phyloP scores from a whole-genome alignment of 345 rosid genomes.

The Pugionium cornutum region DNA sequence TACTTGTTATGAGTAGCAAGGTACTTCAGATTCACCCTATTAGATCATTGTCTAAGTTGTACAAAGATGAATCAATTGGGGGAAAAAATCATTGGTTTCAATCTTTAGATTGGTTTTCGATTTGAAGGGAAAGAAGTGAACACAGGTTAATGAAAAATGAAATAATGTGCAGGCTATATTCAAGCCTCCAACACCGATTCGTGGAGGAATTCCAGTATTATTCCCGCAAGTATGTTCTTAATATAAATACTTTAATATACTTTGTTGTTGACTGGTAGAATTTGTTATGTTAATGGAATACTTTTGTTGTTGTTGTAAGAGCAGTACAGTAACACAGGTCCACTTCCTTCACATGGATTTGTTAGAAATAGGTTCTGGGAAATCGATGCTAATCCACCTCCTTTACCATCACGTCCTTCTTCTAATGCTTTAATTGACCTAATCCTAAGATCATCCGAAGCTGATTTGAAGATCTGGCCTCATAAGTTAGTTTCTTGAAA shows the following conservation, averaged over 20 bases:
- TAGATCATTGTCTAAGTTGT: too few species aligned
- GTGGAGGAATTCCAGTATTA: constrained; percentile 90
- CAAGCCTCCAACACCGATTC: constrained; percentile 69
- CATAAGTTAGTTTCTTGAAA: constrained; percentile 55
- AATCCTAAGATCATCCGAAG: constrained; percentile 63
- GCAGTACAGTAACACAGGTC: constrained; percentile 71
- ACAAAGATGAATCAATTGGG: not conserved
- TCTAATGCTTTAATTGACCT: constrained; percentile 62
- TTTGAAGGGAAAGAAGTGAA: not conserved
- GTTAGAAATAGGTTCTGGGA: constrained; percentile 74
- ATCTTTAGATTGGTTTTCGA: not conserved
- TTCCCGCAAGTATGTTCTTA: constrained; percentile 53
- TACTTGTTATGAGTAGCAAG: constrained; percentile 84
- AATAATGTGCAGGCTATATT: constrained; percentile 57
- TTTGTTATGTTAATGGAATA: constrained; percentile 28
- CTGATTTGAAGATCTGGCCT: constrained; percentile 80
- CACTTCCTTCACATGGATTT: constrained; percentile 85
- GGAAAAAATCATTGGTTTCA: not conserved
- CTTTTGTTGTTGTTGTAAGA: not conserved
- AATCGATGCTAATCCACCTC: constrained; percentile 70
- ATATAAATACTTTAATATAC: too few species aligned
- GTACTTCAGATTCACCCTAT: constrained; percentile 35
- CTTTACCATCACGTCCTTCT: not conserved
- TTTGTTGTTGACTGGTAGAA: constrained; percentile 4
- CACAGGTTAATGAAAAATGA: not conserved